Percentiles rank a stretch among this genome's conserved stretches.
Conservation (phyloP, 805 yeast genomes). For the Candida sakaeoensis region DNA sequence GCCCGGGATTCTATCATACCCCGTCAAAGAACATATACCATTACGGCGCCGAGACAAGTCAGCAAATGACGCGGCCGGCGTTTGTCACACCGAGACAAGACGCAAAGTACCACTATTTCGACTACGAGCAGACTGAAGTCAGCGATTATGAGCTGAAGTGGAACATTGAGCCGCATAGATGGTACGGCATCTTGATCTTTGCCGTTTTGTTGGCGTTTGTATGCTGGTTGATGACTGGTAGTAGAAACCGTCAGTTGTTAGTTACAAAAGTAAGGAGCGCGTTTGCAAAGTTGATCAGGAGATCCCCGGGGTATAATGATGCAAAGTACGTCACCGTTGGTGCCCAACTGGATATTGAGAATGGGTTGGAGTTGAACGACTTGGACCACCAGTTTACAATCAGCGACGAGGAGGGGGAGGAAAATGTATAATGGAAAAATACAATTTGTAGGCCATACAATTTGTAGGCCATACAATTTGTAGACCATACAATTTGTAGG, state of each 20-base stretch:
- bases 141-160: conserved; percentile 35
- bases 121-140: conserved; percentile 28
- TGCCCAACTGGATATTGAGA: conserved; percentile 3
- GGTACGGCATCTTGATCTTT: conserved; percentile 36
- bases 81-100: conserved; percentile 21
- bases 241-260: conserved; percentile 16
- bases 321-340: conserved; percentile 6
- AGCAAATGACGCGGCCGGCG: conserved; percentile 40
- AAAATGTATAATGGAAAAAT: neutral
- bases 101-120: conserved; percentile 20
- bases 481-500: too few species aligned
- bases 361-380: conserved; percentile 11
- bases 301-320: conserved; percentile 9
- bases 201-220: conserved; percentile 21
- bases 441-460: too few species aligned
- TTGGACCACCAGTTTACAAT: conserved; percentile 14
- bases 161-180: conserved; percentile 42
- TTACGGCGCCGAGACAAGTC: conserved; percentile 51
- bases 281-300: neutral
- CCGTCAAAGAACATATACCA: conserved; percentile 46
- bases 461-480: too few species aligned
- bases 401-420: conserved; percentile 13
- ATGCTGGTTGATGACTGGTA: conserved; percentile 32
- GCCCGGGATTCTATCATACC: conserved; percentile 49
- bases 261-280: conserved; percentile 5